Base-by-base conservation (phyloP, 257 asterid species). In the Eustoma russellianum region DNA sequence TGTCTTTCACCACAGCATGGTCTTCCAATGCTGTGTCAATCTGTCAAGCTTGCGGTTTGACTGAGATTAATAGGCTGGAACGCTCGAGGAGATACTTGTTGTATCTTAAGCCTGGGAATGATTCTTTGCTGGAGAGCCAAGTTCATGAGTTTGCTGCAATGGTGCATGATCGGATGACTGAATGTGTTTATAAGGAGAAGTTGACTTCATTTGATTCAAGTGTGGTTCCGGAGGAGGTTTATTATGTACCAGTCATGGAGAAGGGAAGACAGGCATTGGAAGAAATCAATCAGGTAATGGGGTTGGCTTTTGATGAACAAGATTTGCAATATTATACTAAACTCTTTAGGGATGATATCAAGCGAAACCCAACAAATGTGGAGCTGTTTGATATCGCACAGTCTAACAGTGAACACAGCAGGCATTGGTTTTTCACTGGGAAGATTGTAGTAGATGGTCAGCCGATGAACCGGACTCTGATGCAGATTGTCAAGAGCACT, bases 1-100 rank as follows among this genome's bases (percentile, higher is more conserved):
- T 87, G 61, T 91, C 98, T 49, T 91, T 91, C 66, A 87, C 94
- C 44, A 87, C 96, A 19, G 95, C 98, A 6, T 91, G 97, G 97
- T 91, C 98, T 34, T 67, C 96, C 19, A 91, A 87, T 69, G 98
- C 98, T 1, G 96, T 84, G 8, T 91, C 96, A 10, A 78, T 91
- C 50, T 91, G 94, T 66, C 78, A 67, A 70, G 82, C 98, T 16
- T 91, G 96, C 51, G 83, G 86, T 49, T 77, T 91, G 79, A 74
- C 77, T 13, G 95, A 87, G 64, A 67, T 84, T 58, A 77, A 57
- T 60, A 78, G 98, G 62, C 60, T 87, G 59, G 98, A 91, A 55
- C 69, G 86, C 13, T 91, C 94, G 0, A 81, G 96, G 75, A 80
- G 95, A 61, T 91, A 91, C 66, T 56, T 84, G 68, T 57, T 91